These are phyloP conservation scores for Rhodotorula sp. DNA, from an alignment of 1,284 basidiomycete species.

Conservation along the genomic window DNA sequence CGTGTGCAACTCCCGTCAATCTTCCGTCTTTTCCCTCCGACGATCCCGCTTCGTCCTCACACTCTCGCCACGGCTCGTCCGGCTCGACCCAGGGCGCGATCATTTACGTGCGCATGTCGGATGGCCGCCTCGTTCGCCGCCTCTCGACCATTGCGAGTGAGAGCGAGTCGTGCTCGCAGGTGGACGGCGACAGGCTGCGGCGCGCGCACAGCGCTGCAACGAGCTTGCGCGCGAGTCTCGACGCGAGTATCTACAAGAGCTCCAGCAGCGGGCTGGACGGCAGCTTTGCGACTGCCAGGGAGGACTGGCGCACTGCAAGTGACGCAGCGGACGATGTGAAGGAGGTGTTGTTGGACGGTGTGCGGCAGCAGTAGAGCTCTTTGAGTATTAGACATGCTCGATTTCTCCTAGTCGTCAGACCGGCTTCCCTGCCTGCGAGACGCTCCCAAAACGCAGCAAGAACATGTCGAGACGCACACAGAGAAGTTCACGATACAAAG, in stretches of 20 bases:
- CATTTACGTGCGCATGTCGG: conserved; percentile 25
- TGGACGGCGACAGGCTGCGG: neutral
- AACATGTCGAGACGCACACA: too few relatives aligned
- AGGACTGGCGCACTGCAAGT: neutral
- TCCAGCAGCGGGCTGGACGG: neutral
- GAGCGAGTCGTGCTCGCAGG: neutral
- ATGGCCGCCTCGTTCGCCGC: conserved; percentile 17
- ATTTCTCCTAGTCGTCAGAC: too few relatives aligned
- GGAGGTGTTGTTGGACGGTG: neutral
- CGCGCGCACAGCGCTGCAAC: neutral
- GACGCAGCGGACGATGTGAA: neutral
- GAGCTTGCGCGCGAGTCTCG: neutral
- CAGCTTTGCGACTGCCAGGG: conserved; percentile 12
- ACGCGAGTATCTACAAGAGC: neutral
- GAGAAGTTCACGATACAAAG: too few relatives aligned
- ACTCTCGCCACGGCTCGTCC: conserved; percentile 9
- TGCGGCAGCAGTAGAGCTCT: neutral
- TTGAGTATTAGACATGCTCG: neutral
- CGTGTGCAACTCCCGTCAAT: neutral
- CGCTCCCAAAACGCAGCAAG: too few relatives aligned
- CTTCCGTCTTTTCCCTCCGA: neutral
- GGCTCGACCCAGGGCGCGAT: conserved; percentile 7
- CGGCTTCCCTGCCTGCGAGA: too few relatives aligned
- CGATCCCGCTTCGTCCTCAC: neutral
- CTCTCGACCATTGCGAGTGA: conserved; percentile 19